These are phyloP conservation scores for Candida namnaoensis DNA, from an alignment of 805 yeast genomes.

Conservation along the genomic window DNA sequence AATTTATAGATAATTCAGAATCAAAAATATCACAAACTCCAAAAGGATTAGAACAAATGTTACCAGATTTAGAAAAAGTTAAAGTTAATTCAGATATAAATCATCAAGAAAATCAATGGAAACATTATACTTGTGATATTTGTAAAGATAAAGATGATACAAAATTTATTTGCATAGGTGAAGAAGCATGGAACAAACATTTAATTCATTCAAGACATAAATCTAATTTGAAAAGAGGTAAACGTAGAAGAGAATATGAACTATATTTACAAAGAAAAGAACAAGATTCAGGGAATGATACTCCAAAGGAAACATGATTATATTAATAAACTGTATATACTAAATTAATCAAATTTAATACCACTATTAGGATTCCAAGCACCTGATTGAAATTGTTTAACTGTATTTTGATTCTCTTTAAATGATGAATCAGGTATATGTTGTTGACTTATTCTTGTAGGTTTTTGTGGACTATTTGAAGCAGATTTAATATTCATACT, in stretches of 20 bases:
- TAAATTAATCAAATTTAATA: slow-evolving; percentile 15
- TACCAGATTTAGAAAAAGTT: slow-evolving; percentile 8
- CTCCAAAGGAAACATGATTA: too few species aligned
- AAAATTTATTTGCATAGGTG: slow-evolving; percentile 63
- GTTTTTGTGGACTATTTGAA: slow-evolving; percentile 23
- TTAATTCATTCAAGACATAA: slow-evolving; percentile 60
- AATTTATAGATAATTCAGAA: slow-evolving; percentile 22
- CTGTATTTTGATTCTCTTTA: too few species aligned
- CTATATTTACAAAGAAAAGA: slow-evolving; percentile 24
- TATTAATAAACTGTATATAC: too few species aligned
- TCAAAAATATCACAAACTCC: slow-evolving; percentile 26
- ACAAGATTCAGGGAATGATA: too few species aligned
- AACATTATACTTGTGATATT: slow-evolving; percentile 55
- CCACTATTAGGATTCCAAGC: slow-evolving; percentile 19
- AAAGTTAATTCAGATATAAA: slow-evolving; percentile 3
- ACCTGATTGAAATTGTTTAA: slow-evolving; percentile 15
- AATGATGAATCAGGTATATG: neutral
- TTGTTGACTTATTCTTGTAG: neutral
- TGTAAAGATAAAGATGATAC: slow-evolving; percentile 53
- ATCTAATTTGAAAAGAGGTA: slow-evolving; percentile 36
- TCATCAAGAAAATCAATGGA: slow-evolving; percentile 39
- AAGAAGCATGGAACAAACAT: slow-evolving; percentile 63
- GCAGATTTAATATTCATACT: slow-evolving; percentile 21
- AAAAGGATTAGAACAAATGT: slow-evolving; percentile 20
- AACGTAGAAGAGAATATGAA: slow-evolving; percentile 45